phyloP scores from a whole-genome alignment of 495 filamentous ascomycete genomes.

The Jackrogersella multiformis region DNA sequence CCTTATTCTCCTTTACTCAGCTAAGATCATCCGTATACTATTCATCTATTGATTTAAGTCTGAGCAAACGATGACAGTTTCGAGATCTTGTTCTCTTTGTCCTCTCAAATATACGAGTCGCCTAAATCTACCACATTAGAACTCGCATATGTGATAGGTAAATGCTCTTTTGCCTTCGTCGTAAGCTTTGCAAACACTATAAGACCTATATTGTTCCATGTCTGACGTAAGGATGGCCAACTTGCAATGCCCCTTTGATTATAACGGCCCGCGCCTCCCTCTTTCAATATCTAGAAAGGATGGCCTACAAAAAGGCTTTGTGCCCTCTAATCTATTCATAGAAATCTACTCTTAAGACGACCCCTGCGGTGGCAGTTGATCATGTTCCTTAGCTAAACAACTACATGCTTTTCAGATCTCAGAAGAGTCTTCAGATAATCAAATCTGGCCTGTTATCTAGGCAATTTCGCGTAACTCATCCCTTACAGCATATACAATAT shows the following conservation, averaged over 20 bases:
- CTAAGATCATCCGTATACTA: constrained; percentile 11
- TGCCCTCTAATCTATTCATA: constrained; percentile 33
- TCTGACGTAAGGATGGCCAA: background rate
- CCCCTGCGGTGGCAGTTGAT: background rate
- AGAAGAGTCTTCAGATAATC: constrained; percentile 10
- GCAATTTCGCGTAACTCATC: background rate
- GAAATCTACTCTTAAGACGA: constrained; percentile 22
- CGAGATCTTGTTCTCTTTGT: constrained; percentile 21
- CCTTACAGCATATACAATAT: background rate
- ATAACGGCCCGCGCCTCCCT: background rate
- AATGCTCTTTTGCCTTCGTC: constrained; percentile 7
- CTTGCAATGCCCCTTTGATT: constrained; percentile 17
- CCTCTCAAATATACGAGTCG: background rate
- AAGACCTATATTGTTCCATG: constrained; percentile 7
- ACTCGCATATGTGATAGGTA: background rate
- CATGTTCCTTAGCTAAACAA: constrained; percentile 1
- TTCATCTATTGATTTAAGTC: background rate
- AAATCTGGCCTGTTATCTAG: background rate
- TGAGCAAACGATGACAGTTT: constrained; percentile 6
- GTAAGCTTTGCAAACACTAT: constrained; percentile 1
- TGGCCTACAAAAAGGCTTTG: constrained; percentile 24
- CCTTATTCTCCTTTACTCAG: constrained; percentile 12
- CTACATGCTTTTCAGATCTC: constrained; percentile 2
- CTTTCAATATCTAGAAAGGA: constrained; percentile 16
- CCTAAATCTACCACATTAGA: constrained; percentile 4